These are phyloP conservation scores for Mallotus japonicus DNA, from an alignment of 441 rosid species.

Conservation along the genomic window DNA sequence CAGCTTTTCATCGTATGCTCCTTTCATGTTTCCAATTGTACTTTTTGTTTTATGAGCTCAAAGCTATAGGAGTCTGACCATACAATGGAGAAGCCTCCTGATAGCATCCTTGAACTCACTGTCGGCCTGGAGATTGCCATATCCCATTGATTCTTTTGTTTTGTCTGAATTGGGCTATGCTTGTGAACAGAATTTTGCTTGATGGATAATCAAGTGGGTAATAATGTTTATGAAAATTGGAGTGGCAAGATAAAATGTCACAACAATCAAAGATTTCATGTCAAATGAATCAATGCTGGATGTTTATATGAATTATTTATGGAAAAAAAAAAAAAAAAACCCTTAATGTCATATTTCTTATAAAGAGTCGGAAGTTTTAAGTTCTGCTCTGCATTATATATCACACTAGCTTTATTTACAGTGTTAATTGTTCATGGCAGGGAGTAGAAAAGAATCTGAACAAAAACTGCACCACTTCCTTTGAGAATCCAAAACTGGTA, in stretches of 20 bases:
- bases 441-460: slow-evolving; percentile 61
- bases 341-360: not conserved
- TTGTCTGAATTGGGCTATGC: not conserved
- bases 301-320: not conserved
- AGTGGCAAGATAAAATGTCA: not conserved
- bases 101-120: not conserved
- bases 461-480: slow-evolving; percentile 48
- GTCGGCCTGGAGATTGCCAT: not conserved
- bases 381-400: not conserved
- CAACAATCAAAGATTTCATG: not conserved
- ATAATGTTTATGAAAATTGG: not conserved
- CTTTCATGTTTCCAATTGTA: not conserved
- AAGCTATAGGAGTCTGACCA: not conserved
- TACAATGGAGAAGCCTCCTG: not conserved
- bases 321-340: not conserved
- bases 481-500: slow-evolving; percentile 60
- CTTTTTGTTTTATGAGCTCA: not conserved
- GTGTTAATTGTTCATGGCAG: slow-evolving; percentile 39
- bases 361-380: not conserved
- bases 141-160: not conserved
- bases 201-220: not conserved
- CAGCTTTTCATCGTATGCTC: not conserved
- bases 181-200: not conserved
- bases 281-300: not conserved
- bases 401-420: slow-evolving; percentile 8